Evolutionary conservation across 148 eudicot species (phyloP).

Genomic region (Cornus suecica): DNA sequence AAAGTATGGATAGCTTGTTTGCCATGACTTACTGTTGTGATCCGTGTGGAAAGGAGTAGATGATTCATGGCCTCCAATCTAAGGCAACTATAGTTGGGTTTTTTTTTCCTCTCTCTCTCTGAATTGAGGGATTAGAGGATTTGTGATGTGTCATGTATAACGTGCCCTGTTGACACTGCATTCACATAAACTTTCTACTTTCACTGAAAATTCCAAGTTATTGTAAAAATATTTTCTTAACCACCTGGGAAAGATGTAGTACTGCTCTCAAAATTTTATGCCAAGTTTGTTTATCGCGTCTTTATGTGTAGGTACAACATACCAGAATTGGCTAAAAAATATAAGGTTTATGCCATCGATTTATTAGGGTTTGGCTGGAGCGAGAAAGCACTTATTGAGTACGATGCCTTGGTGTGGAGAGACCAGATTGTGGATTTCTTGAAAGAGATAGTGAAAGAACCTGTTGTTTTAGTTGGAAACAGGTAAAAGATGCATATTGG

Average conservation of each 20-base stretch:
- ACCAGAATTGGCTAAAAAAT: slow-evolving; percentile 91
- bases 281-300: slow-evolving; percentile 10
- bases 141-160: background rate
- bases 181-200: background rate
- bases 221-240: background rate
- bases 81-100: too few relatives aligned
- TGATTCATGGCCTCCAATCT: background rate
- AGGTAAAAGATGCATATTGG: slow-evolving; percentile 41
- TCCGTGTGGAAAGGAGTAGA: background rate
- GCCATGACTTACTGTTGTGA: background rate
- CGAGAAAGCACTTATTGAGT: slow-evolving; percentile 92
- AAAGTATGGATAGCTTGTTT: background rate
- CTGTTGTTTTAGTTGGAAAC: slow-evolving; percentile 86
- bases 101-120: too few relatives aligned
- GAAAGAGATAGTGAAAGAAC: slow-evolving; percentile 82
- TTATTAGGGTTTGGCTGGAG: slow-evolving; percentile 99
- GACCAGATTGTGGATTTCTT: slow-evolving; percentile 91
- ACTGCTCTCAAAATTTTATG: background rate
- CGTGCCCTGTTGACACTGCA: background rate
- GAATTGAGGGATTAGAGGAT: slow-evolving; percentile 2
- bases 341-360: slow-evolving; percentile 92
- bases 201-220: background rate
- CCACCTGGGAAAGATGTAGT: background rate
- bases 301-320: slow-evolving; percentile 70
- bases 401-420: slow-evolving; percentile 89